These are phyloP conservation scores for Alternaria sp. DNA, from an alignment of 2,329 filamentous ascomycete species.

Conservation along the genomic window DNA sequence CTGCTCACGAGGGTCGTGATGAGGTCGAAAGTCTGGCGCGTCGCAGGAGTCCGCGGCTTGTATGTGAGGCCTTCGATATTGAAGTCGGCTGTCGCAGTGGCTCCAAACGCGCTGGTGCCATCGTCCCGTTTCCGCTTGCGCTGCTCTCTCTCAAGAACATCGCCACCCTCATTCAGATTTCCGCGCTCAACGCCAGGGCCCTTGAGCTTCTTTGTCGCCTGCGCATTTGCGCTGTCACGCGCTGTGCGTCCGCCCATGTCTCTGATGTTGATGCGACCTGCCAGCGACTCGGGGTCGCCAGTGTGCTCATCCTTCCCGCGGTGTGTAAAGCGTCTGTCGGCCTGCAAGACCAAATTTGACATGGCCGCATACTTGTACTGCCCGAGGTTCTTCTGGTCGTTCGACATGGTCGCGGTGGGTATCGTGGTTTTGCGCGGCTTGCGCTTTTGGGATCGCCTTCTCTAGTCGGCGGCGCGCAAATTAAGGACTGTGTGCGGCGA, in stretches of 20 bases:
- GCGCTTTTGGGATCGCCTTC: conserved; percentile 22
- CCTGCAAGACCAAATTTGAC: conserved; percentile 99
- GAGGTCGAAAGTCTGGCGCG: conserved; percentile 90
- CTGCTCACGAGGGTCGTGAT: conserved; percentile 90
- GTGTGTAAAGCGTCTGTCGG: conserved; percentile 93
- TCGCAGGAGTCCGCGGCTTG: conserved; percentile 87
- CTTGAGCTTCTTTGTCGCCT: conserved; percentile 73
- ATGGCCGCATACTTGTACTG: conserved; percentile 99
- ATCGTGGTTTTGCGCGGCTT: conserved; percentile 25
- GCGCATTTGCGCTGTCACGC: conserved; percentile 79
- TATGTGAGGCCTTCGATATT: conserved; percentile 92
- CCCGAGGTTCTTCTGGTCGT: conserved; percentile 70
- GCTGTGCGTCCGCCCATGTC: conserved; percentile 91
- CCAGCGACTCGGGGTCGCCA: conserved; percentile 95
- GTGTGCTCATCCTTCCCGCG: conserved; percentile 93
- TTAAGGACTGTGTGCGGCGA: conserved; percentile 10
- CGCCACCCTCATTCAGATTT: conserved; percentile 77
- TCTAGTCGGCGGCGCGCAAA: conserved; percentile 10
- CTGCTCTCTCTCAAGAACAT: conserved; percentile 83
- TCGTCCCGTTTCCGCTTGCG: conserved; percentile 83
- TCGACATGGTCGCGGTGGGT: conserved; percentile 32
- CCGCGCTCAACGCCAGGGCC: conserved; percentile 76
- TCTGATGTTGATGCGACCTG: conserved; percentile 87
- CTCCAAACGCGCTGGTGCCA: conserved; percentile 66
- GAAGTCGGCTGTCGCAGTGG: conserved; percentile 78